These are phyloP conservation scores for Zangia roseola DNA, from an alignment of 768 basidiomycete genomes.

Conservation along the genomic window DNA sequence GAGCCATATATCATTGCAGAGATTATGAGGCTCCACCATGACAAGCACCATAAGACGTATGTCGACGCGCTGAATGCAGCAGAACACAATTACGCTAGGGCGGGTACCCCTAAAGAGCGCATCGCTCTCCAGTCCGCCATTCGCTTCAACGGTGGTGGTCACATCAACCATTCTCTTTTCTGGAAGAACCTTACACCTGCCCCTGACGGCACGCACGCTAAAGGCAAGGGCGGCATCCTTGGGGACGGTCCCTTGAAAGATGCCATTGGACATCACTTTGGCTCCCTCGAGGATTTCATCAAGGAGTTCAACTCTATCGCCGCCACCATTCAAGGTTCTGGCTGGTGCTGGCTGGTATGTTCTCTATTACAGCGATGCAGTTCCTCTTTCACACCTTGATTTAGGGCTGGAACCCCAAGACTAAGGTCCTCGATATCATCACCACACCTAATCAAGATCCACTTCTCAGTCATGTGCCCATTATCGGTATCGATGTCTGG, in stretches of 20 bases:
- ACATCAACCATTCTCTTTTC: slow-evolving; percentile 95
- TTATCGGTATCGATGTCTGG: slow-evolving; percentile 95
- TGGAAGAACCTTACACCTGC: slow-evolving; percentile 91
- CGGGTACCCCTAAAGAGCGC: slow-evolving; percentile 57
- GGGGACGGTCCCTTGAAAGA: slow-evolving; percentile 66
- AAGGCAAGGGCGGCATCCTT: slow-evolving; percentile 63
- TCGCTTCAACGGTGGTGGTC: slow-evolving; percentile 37
- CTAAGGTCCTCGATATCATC: slow-evolving; percentile 75
- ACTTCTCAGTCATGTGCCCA: slow-evolving; percentile 68
- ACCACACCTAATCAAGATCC: slow-evolving; percentile 98
- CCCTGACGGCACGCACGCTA: slow-evolving; percentile 41
- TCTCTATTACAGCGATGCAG: neutral
- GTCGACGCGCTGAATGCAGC: slow-evolving; percentile 71
- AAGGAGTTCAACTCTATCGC: slow-evolving; percentile 85
- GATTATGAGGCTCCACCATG: slow-evolving; percentile 95
- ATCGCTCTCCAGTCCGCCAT: slow-evolving; percentile 28
- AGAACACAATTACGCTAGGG: slow-evolving; percentile 71
- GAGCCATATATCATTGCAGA: slow-evolving; percentile 87
- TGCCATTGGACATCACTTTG: slow-evolving; percentile 65
- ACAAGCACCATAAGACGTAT: slow-evolving; percentile 95
- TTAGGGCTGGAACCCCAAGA: slow-evolving; percentile 71
- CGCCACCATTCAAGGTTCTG: slow-evolving; percentile 86
- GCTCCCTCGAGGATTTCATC: slow-evolving; percentile 68
- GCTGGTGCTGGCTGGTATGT: slow-evolving; percentile 96
- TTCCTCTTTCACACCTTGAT: neutral